These are phyloP conservation scores for Ophiostoma sp. DNA, from an alignment of 2,329 filamentous ascomycete species.

Conservation along the genomic window DNA sequence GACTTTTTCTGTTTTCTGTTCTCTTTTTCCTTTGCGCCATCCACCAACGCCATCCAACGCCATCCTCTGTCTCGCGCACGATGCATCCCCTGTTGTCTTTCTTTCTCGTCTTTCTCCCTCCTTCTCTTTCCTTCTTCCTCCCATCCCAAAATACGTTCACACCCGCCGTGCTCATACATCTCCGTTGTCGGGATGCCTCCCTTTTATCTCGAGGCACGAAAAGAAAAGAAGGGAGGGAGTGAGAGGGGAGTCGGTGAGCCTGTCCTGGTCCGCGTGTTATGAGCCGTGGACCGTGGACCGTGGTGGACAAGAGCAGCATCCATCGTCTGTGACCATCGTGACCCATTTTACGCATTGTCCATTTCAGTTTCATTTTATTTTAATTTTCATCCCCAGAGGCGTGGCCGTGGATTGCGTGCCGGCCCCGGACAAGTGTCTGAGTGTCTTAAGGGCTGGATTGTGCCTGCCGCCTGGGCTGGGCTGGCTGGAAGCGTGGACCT, in stretches of 20 bases:
- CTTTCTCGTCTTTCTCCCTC: background rate
- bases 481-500: background rate
- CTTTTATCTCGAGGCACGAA: background rate
- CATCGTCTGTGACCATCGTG: conserved; percentile 4
- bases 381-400: background rate
- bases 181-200: conserved; percentile 20
- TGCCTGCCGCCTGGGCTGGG: background rate
- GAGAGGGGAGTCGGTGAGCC: background rate
- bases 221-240: background rate
- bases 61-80: conserved; percentile 8
- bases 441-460: background rate
- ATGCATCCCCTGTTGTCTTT: background rate
- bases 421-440: conserved; percentile 9
- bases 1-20: background rate
- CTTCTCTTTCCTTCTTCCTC: background rate
- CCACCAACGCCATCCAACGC: conserved; percentile 14
- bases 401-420: background rate
- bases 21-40: conserved; percentile 15
- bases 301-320: background rate
- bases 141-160: conserved; percentile 5
- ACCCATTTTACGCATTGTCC: conserved; percentile 4
- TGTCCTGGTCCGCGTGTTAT: background rate
- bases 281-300: background rate
- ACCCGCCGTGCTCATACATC: conserved; percentile 17
- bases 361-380: background rate